Base-by-base conservation (phyloP, 306 rosid genomes). In the Acacia melanoxylon region DNA sequence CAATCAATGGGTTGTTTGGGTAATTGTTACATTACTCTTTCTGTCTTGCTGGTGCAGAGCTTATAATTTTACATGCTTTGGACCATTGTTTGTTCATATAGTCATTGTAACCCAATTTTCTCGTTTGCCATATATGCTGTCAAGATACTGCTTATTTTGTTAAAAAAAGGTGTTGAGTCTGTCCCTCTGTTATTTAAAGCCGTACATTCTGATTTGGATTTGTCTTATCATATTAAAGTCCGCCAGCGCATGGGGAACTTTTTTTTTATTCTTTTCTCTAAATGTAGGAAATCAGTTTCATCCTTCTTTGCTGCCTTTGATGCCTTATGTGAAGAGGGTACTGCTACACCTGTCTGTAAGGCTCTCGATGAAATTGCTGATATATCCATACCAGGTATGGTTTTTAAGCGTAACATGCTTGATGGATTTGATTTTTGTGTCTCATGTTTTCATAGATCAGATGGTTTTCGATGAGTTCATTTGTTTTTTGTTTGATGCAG, bases 271-370 rank as follows among this genome's bases (percentile, higher is more conserved):
- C 80, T 77, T 83, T 58, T 86, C 69, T 35, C 81, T 80, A 56
- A 83, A 62, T 80, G 83, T 82, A 95, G 99, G 89, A 95, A 95
- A 75, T 92, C 99, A 22, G 98, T 80, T 72, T 80, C 96, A 51
- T 91, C 99, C 71, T 89, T 95, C 91, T 95, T 95, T 85, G 97
- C 98, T 86, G 92, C 93, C 76, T 95, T 49, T 84, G 99, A 95
- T 91, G 99, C 94, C 41, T 89, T 95, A 16, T 92, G 98, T 78
- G 99, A 95, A 86, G 99, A 95, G 85, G 99, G 97, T 75, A 95
- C 99, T 80, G 97, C 99, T 75, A 95, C 96, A 27, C 19, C 97
- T 75, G 97, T 95, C 49, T 92, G 97, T 81, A 87, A 78, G 88
- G 83, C 97, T 81, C 97, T 95, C 59, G 94, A 95, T 84, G 99